Percentiles rank a stretch among this genome's conserved stretches.
Evolutionary conservation across 768 basidiomycete genomes (phyloP).

Genomic region (Asterophora lycoperdoides): DNA sequence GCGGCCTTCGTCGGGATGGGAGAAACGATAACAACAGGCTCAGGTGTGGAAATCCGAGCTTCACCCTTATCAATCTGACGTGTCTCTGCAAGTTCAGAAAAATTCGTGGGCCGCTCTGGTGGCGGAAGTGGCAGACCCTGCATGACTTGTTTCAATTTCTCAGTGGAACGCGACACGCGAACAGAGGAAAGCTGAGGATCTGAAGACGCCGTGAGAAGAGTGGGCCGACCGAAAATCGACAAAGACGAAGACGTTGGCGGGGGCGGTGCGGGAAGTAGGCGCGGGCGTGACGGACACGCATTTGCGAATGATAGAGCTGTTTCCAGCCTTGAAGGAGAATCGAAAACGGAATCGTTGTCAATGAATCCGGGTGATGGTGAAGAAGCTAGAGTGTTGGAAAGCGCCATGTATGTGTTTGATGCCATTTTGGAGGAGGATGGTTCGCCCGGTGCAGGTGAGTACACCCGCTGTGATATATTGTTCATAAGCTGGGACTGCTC

Average conservation of each 20-base stretch:
- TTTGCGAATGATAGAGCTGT: slow-evolving; percentile 67
- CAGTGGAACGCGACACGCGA: not conserved
- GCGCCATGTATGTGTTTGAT: not conserved
- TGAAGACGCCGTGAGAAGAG: slow-evolving; percentile 21
- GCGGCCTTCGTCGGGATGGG: not conserved
- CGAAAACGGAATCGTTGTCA: slow-evolving; percentile 19
- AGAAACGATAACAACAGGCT: not conserved
- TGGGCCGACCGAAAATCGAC: slow-evolving; percentile 28
- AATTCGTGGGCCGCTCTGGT: not conserved
- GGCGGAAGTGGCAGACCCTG: not conserved
- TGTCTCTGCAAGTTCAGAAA: not conserved
- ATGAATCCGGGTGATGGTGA: slow-evolving; percentile 2
- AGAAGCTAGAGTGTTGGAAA: not conserved
- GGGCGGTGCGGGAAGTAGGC: slow-evolving; percentile 5
- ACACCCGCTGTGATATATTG: not conserved
- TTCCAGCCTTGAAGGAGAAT: slow-evolving; percentile 47
- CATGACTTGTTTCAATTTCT: not conserved
- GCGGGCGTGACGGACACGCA: slow-evolving; percentile 35
- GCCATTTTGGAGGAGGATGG: slow-evolving; percentile 9
- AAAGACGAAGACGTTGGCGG: not conserved
- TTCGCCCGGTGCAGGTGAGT: not conserved
- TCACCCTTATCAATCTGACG: not conserved
- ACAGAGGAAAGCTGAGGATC: slow-evolving; percentile 4
- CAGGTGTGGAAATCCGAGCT: not conserved
- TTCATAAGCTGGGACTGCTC: slow-evolving; percentile 25